Conservation (phyloP, 345 rosid species). For the Corchorus olitorius region DNA sequence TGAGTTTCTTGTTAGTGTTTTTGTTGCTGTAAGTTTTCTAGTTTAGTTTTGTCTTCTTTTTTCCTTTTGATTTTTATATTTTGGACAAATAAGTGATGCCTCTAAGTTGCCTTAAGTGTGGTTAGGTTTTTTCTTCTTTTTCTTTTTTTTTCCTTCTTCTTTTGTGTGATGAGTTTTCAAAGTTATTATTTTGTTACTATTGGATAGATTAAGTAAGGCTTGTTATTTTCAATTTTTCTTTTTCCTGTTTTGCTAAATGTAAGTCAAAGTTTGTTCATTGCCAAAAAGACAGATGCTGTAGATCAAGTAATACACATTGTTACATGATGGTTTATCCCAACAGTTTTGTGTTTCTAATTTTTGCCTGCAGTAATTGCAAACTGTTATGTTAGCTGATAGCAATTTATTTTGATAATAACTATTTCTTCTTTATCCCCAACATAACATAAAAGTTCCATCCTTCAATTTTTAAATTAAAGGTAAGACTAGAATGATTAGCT, state of each 20-base stretch:
- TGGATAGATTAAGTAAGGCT: not conserved
- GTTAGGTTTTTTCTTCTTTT: not conserved
- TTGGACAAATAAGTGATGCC: slow-evolving; percentile 34
- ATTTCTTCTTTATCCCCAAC: not conserved
- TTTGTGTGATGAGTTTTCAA: not conserved
- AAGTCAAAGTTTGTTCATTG: slow-evolving; percentile 5
- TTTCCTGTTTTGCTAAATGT: not conserved
- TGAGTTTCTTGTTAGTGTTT: slow-evolving; percentile 48
- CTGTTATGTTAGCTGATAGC: not conserved
- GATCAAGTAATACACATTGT: slow-evolving; percentile 17
- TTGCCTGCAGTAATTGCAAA: not conserved
- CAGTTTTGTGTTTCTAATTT: not conserved
- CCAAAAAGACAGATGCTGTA: slow-evolving; percentile 20
- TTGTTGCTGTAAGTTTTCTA: slow-evolving; percentile 33
- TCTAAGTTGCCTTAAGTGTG: slow-evolving; percentile 23
- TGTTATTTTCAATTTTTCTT: slow-evolving; percentile 14
- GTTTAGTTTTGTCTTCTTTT: not conserved
- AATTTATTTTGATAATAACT: not conserved
- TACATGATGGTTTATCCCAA: not conserved
- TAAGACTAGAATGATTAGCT: no score
- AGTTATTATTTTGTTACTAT: not conserved
- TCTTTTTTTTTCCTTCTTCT: not conserved
- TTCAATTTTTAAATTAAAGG: no score
- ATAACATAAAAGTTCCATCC: no score
- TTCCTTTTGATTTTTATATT: slow-evolving; percentile 15